Evolutionary conservation across 148 eudicot species (phyloP).

Genomic region (Drosera capensis): DNA sequence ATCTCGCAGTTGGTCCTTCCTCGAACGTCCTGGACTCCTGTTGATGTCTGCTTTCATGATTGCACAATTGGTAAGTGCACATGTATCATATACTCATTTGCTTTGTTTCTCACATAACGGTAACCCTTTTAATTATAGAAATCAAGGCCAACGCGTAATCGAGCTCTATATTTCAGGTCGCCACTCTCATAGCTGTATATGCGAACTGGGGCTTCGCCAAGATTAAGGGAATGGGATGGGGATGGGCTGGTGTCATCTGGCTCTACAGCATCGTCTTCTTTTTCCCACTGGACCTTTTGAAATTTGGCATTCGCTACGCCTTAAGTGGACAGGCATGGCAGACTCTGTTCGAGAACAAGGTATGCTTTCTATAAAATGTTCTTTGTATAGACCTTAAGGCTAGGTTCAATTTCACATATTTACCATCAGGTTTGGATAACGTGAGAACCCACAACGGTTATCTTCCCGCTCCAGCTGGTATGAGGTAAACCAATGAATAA

Average conservation of each 20-base stretch:
- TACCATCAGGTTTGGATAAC: no score
- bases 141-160: not conserved
- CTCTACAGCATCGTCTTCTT: conserved; percentile 63
- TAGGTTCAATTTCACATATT: no score
- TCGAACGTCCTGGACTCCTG: not conserved
- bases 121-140: not conserved
- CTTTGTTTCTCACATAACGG: not conserved
- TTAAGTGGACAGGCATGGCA: conserved; percentile 94
- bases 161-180: conserved; percentile 35
- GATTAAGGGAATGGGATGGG: conserved; percentile 84
- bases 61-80: conserved; percentile 3
- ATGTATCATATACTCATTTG: not conserved
- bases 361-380: conserved; percentile 11
- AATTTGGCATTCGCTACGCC: conserved; percentile 68
- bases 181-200: conserved; percentile 81
- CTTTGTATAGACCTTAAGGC: not conserved
- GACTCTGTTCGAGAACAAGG: conserved; percentile 84
- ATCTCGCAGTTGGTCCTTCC: not conserved
- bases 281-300: conserved; percentile 67
- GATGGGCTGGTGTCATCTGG: conserved; percentile 99
- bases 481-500: no score
- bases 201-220: conserved; percentile 81
- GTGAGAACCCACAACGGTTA: no score
- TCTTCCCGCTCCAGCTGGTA: no score
- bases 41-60: not conserved